Percentiles rank a stretch among this genome's conserved stretches.
These are phyloP conservation scores for Medicago ruthenica DNA, from an alignment of 306 rosid species.

Conservation along the genomic window DNA sequence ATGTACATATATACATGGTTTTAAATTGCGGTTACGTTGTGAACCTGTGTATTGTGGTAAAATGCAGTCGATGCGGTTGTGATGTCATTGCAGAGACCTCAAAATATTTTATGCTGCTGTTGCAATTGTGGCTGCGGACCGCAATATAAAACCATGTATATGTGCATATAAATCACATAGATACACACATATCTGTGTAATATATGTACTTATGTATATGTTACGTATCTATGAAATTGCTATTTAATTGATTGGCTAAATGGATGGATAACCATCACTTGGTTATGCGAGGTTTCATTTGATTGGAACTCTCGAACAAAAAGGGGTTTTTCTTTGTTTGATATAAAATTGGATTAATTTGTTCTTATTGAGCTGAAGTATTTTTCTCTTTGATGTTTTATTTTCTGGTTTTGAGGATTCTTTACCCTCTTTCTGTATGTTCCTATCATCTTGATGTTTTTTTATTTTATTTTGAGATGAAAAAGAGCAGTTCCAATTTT, in stretches of 20 bases:
- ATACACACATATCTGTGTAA: neutral
- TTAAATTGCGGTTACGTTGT: neutral
- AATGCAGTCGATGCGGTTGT: neutral
- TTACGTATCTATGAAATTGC: neutral
- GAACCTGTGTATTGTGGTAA: neutral
- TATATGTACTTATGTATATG: neutral
- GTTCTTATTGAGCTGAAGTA: neutral
- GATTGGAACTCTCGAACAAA: constrained; percentile 22
- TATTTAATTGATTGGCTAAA: constrained; percentile 31
- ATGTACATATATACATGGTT: neutral
- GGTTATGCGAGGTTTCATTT: constrained; percentile 24
- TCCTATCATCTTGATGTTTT: constrained; percentile 4
- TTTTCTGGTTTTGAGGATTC: constrained; percentile 33
- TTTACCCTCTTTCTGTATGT: constrained; percentile 18
- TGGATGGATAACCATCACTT: constrained; percentile 24
- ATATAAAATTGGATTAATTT: constrained; percentile 21
- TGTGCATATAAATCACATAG: neutral
- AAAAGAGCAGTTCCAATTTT: constrained; percentile 18
- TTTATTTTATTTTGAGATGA: constrained; percentile 20
- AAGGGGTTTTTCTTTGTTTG: neutral
- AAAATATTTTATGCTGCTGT: neutral
- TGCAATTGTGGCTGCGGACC: neutral
- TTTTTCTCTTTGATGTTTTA: constrained; percentile 27
- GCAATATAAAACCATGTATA: neutral
- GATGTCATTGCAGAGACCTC: neutral